Evolutionary conservation across 2,329 filamentous ascomycete genomes (phyloP).

Genomic region (Fusarium coffeatum): DNA sequence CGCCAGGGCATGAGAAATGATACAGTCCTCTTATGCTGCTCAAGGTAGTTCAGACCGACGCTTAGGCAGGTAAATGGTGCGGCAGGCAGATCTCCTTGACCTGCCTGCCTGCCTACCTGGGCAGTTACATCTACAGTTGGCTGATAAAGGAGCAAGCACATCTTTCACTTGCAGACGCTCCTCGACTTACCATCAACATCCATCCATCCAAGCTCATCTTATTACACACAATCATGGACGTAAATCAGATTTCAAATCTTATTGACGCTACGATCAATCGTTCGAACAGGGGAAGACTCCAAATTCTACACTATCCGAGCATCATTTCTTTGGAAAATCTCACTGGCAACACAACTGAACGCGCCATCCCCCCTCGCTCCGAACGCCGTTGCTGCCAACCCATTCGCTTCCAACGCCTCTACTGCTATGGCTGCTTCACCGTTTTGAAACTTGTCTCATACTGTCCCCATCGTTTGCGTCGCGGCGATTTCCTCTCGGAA

Average conservation of each 20-base stretch:
- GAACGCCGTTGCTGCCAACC: neutral
- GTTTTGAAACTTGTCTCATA: neutral
- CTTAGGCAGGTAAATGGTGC: neutral
- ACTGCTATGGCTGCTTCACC: neutral
- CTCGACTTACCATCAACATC: neutral
- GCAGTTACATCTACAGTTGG: neutral
- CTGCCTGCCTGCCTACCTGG: neutral
- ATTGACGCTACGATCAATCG: fast-evolving
- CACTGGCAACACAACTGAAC: neutral
- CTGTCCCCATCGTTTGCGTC: neutral
- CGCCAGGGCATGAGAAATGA: neutral
- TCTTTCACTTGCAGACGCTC: neutral
- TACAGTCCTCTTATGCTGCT: neutral
- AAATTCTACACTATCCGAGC: too few relatives aligned
- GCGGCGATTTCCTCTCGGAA: neutral
- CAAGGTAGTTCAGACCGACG: neutral
- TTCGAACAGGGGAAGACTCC: neutral
- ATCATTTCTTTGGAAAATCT: too few relatives aligned
- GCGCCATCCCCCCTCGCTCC: neutral
- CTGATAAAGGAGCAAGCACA: neutral
- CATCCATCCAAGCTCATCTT: neutral
- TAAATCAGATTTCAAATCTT: neutral
- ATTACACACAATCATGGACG: neutral
- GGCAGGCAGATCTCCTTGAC: neutral
- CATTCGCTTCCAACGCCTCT: neutral